phyloP scores from a whole-genome alignment of 1,139 yeast species.

The Taphrina communis region DNA sequence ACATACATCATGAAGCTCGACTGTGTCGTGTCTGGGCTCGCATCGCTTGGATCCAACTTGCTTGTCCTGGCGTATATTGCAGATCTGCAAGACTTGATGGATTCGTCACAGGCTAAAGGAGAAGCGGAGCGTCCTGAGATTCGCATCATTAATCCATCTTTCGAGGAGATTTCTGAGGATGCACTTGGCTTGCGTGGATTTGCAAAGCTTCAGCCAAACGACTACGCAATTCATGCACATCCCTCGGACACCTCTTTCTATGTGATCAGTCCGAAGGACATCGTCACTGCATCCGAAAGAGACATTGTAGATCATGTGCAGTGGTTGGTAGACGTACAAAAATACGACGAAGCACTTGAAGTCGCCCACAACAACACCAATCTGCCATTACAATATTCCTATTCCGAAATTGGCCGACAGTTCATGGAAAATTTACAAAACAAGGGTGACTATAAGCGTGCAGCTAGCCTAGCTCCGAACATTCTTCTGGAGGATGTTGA shows the following conservation, averaged over 20 bases:
- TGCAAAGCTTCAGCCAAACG: constrained; percentile 74
- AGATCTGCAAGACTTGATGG: constrained; percentile 44
- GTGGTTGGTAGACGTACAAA: constrained; percentile 69
- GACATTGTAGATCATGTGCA: constrained; percentile 69
- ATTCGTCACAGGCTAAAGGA: constrained; percentile 43
- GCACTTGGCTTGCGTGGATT: constrained; percentile 70
- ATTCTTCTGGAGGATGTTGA: constrained; percentile 52
- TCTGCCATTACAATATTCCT: constrained; percentile 59
- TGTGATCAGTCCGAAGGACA: constrained; percentile 81
- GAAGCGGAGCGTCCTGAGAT: constrained; percentile 64
- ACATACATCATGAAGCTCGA: constrained; percentile 56
- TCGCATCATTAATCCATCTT: constrained; percentile 65
- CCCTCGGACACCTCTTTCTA: constrained; percentile 58
- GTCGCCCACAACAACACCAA: constrained; percentile 66
- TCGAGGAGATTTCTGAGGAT: constrained; percentile 82
- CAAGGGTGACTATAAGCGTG: constrained; percentile 62
- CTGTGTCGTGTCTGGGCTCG: constrained; percentile 75
- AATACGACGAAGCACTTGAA: constrained; percentile 75
- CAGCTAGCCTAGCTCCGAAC: constrained; percentile 59
- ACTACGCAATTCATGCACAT: constrained; percentile 63
- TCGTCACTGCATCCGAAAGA: constrained; percentile 73
- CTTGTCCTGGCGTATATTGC: constrained; percentile 59
- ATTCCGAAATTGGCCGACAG: constrained; percentile 60
- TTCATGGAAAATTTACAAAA: constrained; percentile 66
- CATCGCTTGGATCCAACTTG: constrained; percentile 69